Base-by-base conservation (phyloP, 139 green algal species). In the Pedinophyceae sp. region DNA sequence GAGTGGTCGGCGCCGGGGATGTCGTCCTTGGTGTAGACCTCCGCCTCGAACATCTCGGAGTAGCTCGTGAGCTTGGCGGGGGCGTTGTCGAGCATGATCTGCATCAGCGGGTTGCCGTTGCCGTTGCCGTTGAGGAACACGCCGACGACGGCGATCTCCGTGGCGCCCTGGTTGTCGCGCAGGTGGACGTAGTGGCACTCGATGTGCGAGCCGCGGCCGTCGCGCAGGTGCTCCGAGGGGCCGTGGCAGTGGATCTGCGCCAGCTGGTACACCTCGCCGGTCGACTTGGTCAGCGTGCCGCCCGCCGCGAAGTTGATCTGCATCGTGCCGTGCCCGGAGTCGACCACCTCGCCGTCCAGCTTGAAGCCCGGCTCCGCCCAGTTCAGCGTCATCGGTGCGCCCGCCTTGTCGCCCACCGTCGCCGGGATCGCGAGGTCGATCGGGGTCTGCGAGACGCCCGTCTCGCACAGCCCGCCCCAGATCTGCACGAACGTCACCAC, bases 241-340 rank as follows among this genome's bases (percentile, higher is more conserved):
- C 74, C 72, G 58, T 92, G 83, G 65, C 88, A 92, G 65, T 91
- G 83, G 64, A 74, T 82, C 68, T 93, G 83, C 28, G 88, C 55
- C 56, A 88, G 72, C 59, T 85, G 65, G 30, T 82, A 66, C 43
- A 74, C 64, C 52, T 67, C 60, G 15, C 57, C 59, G 10, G 57
- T 61, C 30, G 68, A 62, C 27, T 54, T 61, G 1, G 65, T 29
- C 29, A 55, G 55, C 43, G 73, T 72, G 29, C 48, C 56, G 45
- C 64, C 66, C 2, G 57, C 30, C 3, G 49, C 49, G 54, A 81
- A 78, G 60, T 76, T 81, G 1, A 85, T 68, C 66, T 87, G 78
- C 66, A 84, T 84, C 0, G 78, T 84, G 10, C 76, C 76, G 23
- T 83, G 76, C 7, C 76, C 75, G 10, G 78, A 82, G 65, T 87